These are phyloP conservation scores for Calamus simplicifolius DNA, from an alignment of 176 grass and related monocot species.

Conservation along the genomic window DNA sequence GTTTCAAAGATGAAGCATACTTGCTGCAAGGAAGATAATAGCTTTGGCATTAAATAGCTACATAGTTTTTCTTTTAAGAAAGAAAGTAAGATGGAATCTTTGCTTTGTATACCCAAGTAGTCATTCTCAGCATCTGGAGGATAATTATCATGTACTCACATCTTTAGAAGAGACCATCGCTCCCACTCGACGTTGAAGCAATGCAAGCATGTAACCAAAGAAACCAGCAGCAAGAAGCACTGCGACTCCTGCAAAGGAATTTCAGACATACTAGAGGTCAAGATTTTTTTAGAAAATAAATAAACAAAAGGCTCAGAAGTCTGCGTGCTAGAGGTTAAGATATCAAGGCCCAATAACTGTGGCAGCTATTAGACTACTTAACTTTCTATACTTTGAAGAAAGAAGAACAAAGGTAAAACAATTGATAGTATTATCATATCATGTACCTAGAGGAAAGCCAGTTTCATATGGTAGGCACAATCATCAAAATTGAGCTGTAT, in stretches of 20 bases:
- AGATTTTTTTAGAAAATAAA: no score
- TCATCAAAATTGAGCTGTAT: conserved; percentile 78
- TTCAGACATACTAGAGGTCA: no score
- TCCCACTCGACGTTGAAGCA: conserved; percentile 69
- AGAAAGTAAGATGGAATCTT: no score
- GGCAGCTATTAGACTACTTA: no score
- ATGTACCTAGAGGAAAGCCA: conserved; percentile 84
- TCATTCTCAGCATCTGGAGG: neutral
- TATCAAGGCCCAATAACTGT: no score
- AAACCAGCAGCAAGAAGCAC: conserved; percentile 90
- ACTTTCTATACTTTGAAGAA: neutral
- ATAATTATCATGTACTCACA: conserved; percentile 35
- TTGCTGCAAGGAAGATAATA: no score
- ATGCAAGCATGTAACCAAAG: conserved; percentile 96
- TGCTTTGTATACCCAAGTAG: no score
- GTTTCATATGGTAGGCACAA: conserved; percentile 69
- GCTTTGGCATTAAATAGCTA: no score
- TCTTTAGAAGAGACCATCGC: conserved; percentile 57
- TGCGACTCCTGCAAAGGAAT: conserved; percentile 45
- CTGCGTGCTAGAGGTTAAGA: no score
- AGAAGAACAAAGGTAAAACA: neutral
- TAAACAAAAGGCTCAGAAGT: no score
- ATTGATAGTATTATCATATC: conserved; percentile 3
- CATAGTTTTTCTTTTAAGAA: no score
- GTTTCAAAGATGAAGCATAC: no score